A percentile compares a stretch with the other conserved stretches of the same genome.
Evolutionary conservation across 495 filamentous ascomycete species (phyloP).

Genomic region (Glutinoglossum americanum): DNA sequence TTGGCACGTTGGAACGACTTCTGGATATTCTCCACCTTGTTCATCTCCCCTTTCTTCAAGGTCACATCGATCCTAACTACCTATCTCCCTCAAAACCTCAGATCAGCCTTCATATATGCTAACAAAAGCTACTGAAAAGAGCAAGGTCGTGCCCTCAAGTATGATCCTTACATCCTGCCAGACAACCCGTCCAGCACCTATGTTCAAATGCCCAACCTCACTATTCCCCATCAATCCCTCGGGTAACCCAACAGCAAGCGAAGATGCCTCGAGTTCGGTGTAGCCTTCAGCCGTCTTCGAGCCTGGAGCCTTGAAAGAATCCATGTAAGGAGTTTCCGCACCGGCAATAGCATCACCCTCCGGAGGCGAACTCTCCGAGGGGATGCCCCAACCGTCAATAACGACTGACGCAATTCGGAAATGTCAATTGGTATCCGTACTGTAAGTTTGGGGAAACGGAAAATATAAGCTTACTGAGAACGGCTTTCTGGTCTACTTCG

Average conservation of each 20-base stretch:
- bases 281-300: conserved; percentile 54
- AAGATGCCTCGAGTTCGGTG: conserved; percentile 83
- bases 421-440: background rate
- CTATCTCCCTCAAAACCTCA: background rate
- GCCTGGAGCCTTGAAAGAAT: conserved; percentile 39
- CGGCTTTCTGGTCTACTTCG: conserved; percentile 74
- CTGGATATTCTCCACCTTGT: conserved; percentile 55
- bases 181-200: conserved; percentile 90
- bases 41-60: conserved; percentile 71
- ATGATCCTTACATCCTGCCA: conserved; percentile 61
- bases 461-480: conserved; percentile 50
- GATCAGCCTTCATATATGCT: background rate
- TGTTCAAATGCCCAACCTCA: conserved; percentile 96
- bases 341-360: conserved; percentile 86
- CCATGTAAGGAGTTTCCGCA: conserved; percentile 83
- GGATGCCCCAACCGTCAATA: conserved; percentile 96
- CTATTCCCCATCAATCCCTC: conserved; percentile 98
- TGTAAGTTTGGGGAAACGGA: background rate
- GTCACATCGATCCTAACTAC: conserved; percentile 88
- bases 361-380: conserved; percentile 50
- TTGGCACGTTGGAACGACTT: conserved; percentile 63
- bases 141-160: background rate
- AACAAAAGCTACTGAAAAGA: background rate
- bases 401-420: conserved; percentile 42
- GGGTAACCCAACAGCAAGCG: conserved; percentile 81